Conservation (phyloP, 2,329 filamentous ascomycete species). For the Ophiostoma novo-ulmi region DNA sequence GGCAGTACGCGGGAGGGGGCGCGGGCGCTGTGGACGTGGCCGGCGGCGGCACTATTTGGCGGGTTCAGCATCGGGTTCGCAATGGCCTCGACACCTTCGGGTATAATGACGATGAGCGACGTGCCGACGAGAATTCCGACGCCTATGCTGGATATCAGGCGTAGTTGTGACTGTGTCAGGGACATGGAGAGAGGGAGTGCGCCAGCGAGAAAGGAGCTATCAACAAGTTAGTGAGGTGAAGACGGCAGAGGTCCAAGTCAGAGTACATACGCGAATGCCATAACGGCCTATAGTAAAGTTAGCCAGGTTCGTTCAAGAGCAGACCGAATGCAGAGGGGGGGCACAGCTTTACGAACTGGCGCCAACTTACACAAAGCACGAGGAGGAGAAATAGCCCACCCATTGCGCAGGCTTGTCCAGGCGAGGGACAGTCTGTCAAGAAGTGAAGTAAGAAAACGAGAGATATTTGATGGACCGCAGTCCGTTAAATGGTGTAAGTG, state of each 20-base stretch:
- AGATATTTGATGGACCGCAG: background rate
- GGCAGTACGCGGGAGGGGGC: slow-evolving; percentile 7
- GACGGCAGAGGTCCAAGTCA: background rate
- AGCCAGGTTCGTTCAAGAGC: slow-evolving; percentile 18
- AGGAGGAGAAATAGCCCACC: slow-evolving; percentile 35
- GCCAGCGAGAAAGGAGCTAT: slow-evolving; percentile 88
- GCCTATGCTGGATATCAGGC: slow-evolving; percentile 84
- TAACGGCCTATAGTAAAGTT: slow-evolving; percentile 44
- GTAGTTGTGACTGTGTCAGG: slow-evolving; percentile 78
- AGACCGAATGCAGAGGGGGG: background rate
- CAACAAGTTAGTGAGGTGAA: background rate
- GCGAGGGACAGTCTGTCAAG: background rate
- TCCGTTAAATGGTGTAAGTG: background rate
- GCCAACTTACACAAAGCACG: slow-evolving; percentile 33
- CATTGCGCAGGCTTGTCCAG: slow-evolving; percentile 29
- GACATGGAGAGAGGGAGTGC: slow-evolving; percentile 84
- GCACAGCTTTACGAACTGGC: background rate
- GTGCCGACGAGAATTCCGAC: slow-evolving; percentile 93
- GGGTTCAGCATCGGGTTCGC: slow-evolving; percentile 49
- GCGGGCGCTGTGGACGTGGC: slow-evolving; percentile 12
- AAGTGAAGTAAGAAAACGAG: too few relatives aligned
- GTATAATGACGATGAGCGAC: slow-evolving; percentile 93
- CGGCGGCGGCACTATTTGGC: slow-evolving; percentile 3
- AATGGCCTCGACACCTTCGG: slow-evolving; percentile 89
- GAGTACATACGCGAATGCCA: slow-evolving; percentile 52